Evolutionary conservation across 2,329 filamentous ascomycete genomes (phyloP).

Genomic region (Xylaria sp.): DNA sequence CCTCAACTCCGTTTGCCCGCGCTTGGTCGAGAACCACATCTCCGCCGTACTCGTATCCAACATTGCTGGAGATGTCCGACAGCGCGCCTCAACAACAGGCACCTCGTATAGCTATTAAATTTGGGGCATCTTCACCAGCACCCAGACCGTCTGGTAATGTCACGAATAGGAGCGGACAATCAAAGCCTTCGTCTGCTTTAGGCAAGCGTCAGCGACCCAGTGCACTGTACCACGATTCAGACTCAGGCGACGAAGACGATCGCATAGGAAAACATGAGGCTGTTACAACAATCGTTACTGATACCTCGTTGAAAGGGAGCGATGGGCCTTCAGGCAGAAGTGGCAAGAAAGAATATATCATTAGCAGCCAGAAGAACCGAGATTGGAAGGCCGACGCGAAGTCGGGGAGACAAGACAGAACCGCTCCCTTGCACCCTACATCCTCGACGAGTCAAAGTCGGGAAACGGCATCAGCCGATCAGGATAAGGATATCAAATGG

Average conservation of each 20-base stretch:
- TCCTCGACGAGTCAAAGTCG: conserved; percentile 7
- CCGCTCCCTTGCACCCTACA: not conserved
- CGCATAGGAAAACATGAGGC: conserved; percentile 36
- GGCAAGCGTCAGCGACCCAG: conserved; percentile 56
- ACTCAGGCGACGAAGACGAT: conserved; percentile 49
- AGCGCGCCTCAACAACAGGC: conserved; percentile 41
- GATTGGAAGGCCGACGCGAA: conserved; percentile 44
- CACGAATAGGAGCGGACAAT: conserved; percentile 35
- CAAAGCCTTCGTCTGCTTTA: conserved; percentile 49
- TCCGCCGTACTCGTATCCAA: not conserved
- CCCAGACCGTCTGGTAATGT: conserved; percentile 38
- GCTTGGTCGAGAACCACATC: not conserved
- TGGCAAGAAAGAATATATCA: conserved; percentile 33
- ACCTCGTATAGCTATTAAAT: conserved; percentile 56
- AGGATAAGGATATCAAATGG: conserved; percentile 47
- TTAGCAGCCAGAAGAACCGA: conserved; percentile 40
- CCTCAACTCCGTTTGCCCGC: not conserved
- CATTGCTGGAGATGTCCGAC: conserved; percentile 45
- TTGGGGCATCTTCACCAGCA: conserved; percentile 44
- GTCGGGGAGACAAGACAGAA: conserved; percentile 28
- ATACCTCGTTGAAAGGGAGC: conserved; percentile 32
- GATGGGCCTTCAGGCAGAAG: conserved; percentile 23
- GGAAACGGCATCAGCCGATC: conserved; percentile 39
- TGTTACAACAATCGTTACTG: conserved; percentile 42
- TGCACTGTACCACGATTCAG: conserved; percentile 50